phyloP scores from a whole-genome alignment of 2,329 filamentous ascomycete species.

The Apiospora koreana region DNA sequence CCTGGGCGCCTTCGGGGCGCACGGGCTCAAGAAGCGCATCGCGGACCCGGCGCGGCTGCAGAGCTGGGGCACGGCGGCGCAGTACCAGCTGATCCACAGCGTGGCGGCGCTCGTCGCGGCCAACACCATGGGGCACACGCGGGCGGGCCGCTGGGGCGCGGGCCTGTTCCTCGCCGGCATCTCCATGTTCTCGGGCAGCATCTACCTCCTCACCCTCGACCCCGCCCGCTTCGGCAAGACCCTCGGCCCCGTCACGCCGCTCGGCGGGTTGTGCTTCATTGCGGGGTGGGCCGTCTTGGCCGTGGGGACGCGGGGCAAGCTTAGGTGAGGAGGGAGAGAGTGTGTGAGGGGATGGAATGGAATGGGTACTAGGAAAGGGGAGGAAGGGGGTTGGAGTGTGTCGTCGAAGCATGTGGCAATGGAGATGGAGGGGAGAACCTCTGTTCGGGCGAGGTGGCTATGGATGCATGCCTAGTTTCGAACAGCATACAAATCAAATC shows the following conservation, averaged over 20 bases:
- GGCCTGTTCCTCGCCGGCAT: constrained; percentile 65
- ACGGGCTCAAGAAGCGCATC: constrained; percentile 64
- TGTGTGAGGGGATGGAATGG: too few relatives aligned
- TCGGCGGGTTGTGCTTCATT: constrained; percentile 66
- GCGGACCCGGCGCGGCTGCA: constrained; percentile 58
- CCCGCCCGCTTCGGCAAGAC: constrained; percentile 55
- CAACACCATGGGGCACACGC: constrained; percentile 53
- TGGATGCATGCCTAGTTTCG: not conserved
- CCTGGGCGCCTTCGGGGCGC: constrained; percentile 68
- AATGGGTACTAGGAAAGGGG: too few relatives aligned
- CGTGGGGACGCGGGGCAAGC: constrained; percentile 18
- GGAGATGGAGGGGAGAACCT: not conserved
- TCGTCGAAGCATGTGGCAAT: not conserved
- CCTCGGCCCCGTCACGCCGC: constrained; percentile 64
- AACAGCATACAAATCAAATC: too few relatives aligned
- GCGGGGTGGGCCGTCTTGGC: constrained; percentile 58
- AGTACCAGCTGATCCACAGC: constrained; percentile 63
- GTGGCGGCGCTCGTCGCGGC: constrained; percentile 58
- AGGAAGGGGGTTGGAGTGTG: not conserved
- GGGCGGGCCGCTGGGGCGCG: constrained; percentile 57
- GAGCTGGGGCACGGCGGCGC: constrained; percentile 65
- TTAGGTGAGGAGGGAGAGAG: not conserved
- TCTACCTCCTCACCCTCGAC: constrained; percentile 66
- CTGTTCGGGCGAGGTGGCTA: too few relatives aligned
- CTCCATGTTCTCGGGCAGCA: constrained; percentile 66